Base-by-base conservation (phyloP, 768 basidiomycete species). In the Tricholoma sp. region DNA sequence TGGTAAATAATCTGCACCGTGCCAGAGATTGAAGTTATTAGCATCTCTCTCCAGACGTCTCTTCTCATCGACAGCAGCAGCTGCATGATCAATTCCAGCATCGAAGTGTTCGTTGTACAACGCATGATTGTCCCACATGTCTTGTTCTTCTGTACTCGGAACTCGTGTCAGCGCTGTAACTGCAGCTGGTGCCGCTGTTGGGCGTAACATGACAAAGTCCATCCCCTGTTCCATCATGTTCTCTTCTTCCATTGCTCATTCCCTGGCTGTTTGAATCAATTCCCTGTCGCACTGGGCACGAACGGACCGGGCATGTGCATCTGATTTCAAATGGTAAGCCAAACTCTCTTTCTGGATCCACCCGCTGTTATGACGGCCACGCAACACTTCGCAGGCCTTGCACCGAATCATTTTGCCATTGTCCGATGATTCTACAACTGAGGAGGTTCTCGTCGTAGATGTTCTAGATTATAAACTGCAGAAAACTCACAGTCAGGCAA, bases 1-100 rank as follows among this genome's bases (percentile, higher is more conserved):
- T 16, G 54, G 54, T 18, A 49, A 27, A 14, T 32, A 37, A 46
- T 61, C 62, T 12, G 39, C 39, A 9, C 59, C 60, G 21, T 52
- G 55, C 54, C 57, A 59, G 6, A 58, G 16, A 11, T 56, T 60
- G 31, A 37, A 59, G 21, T 59, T 47, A 32, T 57, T 29, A 16
- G 54, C 45, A 18, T 55, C 52, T 6, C 49, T 22, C 34, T 59
- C 60, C 22, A 64, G 34, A 4, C 57, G 52, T 16, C 18, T 22
- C 22, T 16, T 21, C 24, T 45, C 34, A 22, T 51, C 35, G 2
- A 31, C 34, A 11, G 9, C 14, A 21, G 16, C 32, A 8, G n/a
- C 21, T 19, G 31, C 29, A 14, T 35, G 54, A 51, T 55, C 49
- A 41, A 46, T 18, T 10, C 57, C 52, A 5, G 34, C 32, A 45